These are phyloP conservation scores for Gnomoniopsis smithogilvyi DNA, from an alignment of 2,329 filamentous ascomycete species.

Conservation along the genomic window DNA sequence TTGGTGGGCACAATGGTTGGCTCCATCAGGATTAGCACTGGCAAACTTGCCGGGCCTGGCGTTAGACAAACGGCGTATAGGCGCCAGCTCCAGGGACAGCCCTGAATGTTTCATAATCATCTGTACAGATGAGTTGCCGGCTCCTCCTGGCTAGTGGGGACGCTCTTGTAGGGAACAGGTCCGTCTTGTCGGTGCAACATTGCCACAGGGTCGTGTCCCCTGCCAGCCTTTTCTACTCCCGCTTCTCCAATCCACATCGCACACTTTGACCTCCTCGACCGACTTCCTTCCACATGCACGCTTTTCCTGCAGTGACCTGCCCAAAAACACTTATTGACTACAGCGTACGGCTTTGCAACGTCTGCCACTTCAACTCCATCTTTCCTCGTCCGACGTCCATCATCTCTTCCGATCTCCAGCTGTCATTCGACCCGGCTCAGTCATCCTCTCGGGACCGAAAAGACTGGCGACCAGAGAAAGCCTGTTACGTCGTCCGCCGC, in stretches of 20 bases:
- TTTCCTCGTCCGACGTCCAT: background rate
- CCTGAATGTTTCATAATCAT: constrained; percentile 13
- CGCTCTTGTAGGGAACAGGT: constrained; percentile 13
- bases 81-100: constrained; percentile 15
- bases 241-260: constrained; percentile 15
- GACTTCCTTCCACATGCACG: constrained; percentile 1
- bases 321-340: background rate
- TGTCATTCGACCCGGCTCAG: background rate
- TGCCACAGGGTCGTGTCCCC: constrained; percentile 19
- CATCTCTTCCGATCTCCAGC: background rate
- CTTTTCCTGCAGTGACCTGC: background rate
- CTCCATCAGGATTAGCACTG: background rate
- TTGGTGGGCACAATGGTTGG: background rate
- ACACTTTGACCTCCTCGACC: constrained; percentile 4
- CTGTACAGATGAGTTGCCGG: constrained; percentile 11
- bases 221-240: constrained; percentile 18
- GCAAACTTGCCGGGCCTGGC: background rate
- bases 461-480: no score
- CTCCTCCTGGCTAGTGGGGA: constrained; percentile 10
- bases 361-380: background rate
- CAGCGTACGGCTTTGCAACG: background rate
- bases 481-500: no score
- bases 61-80: background rate
- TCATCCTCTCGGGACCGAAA: background rate
- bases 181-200: constrained; percentile 15